phyloP scores from a whole-genome alignment of 176 grass and related monocot species.

The Zea luxurians region DNA sequence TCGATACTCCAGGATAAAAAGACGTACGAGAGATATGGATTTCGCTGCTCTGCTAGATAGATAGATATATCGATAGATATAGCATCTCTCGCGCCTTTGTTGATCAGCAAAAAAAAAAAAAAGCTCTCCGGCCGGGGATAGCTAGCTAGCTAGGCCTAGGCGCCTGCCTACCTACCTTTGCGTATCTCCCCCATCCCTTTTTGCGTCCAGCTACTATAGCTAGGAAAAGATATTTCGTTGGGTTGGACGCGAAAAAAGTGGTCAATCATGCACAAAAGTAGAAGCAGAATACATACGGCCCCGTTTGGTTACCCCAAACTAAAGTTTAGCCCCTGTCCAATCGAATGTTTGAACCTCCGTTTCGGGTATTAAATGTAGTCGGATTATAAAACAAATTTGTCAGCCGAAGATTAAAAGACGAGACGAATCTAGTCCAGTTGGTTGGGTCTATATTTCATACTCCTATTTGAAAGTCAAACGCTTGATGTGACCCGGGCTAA shows the following conservation, averaged over 20 bases:
- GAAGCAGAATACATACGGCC: neutral
- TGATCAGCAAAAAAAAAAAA: constrained; percentile 29
- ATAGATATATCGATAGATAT: constrained; percentile 9
- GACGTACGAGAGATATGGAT: neutral
- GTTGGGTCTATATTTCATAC: no score
- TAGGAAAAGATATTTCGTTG: constrained; percentile 56
- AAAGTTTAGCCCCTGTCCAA: no score
- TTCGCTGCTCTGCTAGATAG: neutral
- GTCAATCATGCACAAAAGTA: constrained; percentile 32
- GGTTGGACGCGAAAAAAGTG: constrained; percentile 32
- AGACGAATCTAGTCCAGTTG: no score
- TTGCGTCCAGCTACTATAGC: constrained; percentile 29
- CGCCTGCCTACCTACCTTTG: constrained; percentile 24
- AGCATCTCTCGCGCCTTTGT: constrained; percentile 46
- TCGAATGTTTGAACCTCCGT: no score
- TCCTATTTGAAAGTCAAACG: no score
- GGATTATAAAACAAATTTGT: no score
- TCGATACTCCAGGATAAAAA: constrained; percentile 47
- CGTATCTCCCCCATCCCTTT: constrained; percentile 29
- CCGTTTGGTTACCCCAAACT: no score
- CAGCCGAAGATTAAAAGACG: no score
- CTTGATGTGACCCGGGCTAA: no score
- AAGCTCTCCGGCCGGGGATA: constrained; percentile 12
- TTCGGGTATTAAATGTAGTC: no score
- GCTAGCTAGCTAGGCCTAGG: neutral